Conservation (phyloP, 352 stramenopile species). For the Peronospora farinosa region DNA sequence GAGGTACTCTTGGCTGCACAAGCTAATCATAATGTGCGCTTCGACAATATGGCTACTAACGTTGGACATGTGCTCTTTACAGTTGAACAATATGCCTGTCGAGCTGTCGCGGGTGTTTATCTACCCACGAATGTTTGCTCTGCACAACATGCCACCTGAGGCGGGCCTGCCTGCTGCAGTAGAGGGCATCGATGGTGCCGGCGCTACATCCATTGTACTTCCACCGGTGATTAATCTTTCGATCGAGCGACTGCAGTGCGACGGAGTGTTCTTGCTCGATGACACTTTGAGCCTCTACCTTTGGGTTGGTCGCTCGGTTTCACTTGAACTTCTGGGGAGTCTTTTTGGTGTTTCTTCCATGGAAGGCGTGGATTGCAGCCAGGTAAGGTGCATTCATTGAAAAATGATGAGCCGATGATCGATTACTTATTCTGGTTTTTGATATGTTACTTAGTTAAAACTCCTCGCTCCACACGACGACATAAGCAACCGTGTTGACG, state of each 20-base stretch:
- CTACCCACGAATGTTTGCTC: constrained; percentile 95
- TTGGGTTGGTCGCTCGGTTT: constrained; percentile 91
- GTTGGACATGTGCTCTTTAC: constrained; percentile 9
- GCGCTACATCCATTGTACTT: constrained; percentile 64
- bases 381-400: constrained; percentile 32
- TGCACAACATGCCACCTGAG: constrained; percentile 88
- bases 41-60: constrained; percentile 10
- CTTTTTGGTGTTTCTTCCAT: constrained; percentile 93
- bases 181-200: constrained; percentile 21
- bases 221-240: constrained; percentile 92
- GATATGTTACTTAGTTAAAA: constrained; percentile 37
- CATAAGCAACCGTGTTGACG: constrained; percentile 73
- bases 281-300: constrained; percentile 94
- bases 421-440: constrained; percentile 22
- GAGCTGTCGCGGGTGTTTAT: constrained; percentile 90
- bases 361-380: constrained; percentile 90
- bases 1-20: constrained; percentile 29
- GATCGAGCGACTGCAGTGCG: constrained; percentile 88
- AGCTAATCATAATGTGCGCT: constrained; percentile 1
- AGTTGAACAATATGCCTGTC: constrained; percentile 92
- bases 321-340: constrained; percentile 81
- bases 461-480: constrained; percentile 84
- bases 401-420: constrained; percentile 7
- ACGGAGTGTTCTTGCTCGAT: constrained; percentile 96
- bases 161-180: constrained; percentile 72